phyloP scores from a whole-genome alignment of 2,329 filamentous ascomycete species.

The Dactylellina drechsleri region DNA sequence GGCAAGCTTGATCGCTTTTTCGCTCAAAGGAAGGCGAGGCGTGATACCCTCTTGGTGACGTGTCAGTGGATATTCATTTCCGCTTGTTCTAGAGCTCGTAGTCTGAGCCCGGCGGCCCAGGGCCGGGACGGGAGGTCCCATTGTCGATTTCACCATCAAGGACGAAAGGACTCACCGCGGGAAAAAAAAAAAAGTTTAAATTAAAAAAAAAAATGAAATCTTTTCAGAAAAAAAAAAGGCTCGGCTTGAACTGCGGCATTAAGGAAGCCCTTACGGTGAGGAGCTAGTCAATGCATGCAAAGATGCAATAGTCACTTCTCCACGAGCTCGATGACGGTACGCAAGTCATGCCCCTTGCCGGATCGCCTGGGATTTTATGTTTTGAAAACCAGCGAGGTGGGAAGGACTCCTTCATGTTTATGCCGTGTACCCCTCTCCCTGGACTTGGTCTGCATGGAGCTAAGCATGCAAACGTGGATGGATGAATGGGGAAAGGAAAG shows the following conservation, averaged over 20 bases:
- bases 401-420: slow-evolving; percentile 52
- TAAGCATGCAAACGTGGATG: slow-evolving; percentile 24
- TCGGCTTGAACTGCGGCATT: slow-evolving; percentile 51
- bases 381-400: slow-evolving; percentile 42
- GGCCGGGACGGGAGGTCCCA: slow-evolving; percentile 34
- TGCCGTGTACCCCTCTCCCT: slow-evolving; percentile 52
- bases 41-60: slow-evolving; percentile 55
- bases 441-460: slow-evolving; percentile 38
- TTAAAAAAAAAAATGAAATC: background rate
- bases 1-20: slow-evolving; percentile 45
- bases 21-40: slow-evolving; percentile 43
- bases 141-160: slow-evolving; percentile 18
- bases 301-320: slow-evolving; percentile 50
- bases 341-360: slow-evolving; percentile 43
- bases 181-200: slow-evolving; percentile 3
- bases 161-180: slow-evolving; percentile 5
- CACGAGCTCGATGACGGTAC: slow-evolving; percentile 47
- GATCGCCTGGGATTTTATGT: slow-evolving; percentile 30
- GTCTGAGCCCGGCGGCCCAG: slow-evolving; percentile 47
- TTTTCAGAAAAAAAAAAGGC: slow-evolving; percentile 29
- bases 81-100: slow-evolving; percentile 47
- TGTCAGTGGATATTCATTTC: slow-evolving; percentile 55
- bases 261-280: slow-evolving; percentile 41
- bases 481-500: slow-evolving; percentile 26
- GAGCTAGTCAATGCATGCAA: slow-evolving; percentile 44